Base-by-base conservation (phyloP, 306 rosid species). In the Acacia confusa region DNA sequence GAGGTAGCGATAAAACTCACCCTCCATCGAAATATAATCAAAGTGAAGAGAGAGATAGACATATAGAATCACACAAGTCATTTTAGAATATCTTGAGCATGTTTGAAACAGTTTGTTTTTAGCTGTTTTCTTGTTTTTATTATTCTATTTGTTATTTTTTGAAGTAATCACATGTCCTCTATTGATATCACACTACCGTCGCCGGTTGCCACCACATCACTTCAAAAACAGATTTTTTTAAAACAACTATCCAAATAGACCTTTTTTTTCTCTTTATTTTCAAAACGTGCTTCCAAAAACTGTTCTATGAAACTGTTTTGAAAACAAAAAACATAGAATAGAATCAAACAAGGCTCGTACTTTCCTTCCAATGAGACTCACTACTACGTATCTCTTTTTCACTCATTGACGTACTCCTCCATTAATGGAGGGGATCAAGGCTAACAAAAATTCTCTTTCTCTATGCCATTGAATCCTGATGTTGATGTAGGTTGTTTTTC, bases 401-500 rank as follows among this genome's bases (percentile, higher is more conserved):
- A 0, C 13, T 55, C 13, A n/a, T n/a, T n/a, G n/a, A n/a, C n/a
- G 25, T n/a, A 53, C 12, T 55, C 13, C 61, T 55, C 3, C 9
- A 55, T n/a, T 55, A 55, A 55, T 55, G 27, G 4, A 20, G 27
- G 27, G 30, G 28, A 57, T 22, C 28, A 0, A 8, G 22, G 64
- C 38, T 14, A 19, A 25, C 40, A 34, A 22, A 17, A 44, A 47
- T 6, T 22, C 61, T 55, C 24, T 71, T 55, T 19, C 77, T 81
- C 19, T 44, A 36, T 15, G 10, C 13, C 25, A 61, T 44, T 30
- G 67, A 65, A 38, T 28, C 45, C 69, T 79, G 74, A 22, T 11
- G 30, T 78, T 71, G 81, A n/a, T 53, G 36, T 78, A 93, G 96
- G 91, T 70, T 93, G 81, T 91, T 93, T 85, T 70, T 88, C 83